Percentiles rank a stretch among this genome's conserved stretches.
These are phyloP conservation scores for Aspergillus intermedius DNA, from an alignment of 2,329 filamentous ascomycete genomes.

Conservation along the genomic window DNA sequence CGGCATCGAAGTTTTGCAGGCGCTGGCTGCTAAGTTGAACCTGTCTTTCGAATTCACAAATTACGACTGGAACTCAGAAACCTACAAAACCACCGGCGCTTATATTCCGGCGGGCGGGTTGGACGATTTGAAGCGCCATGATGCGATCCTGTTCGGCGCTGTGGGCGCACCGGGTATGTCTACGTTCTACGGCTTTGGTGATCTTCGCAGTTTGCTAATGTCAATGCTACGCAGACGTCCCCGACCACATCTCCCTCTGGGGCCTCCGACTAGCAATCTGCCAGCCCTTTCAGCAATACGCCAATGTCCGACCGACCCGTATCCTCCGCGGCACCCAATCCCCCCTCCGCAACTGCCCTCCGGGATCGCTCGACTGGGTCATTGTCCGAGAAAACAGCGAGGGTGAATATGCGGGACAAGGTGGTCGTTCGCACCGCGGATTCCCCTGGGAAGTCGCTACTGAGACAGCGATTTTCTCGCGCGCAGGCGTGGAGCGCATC, in stretches of 20 bases:
- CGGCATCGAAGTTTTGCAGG: slow-evolving; percentile 55
- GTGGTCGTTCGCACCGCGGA: slow-evolving; percentile 54
- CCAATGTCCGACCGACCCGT: slow-evolving; percentile 50
- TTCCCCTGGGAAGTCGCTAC: slow-evolving; percentile 56
- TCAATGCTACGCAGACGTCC: slow-evolving; percentile 42
- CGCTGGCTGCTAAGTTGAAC: slow-evolving; percentile 37
- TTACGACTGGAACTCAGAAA: slow-evolving; percentile 62
- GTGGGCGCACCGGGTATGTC: slow-evolving; percentile 53
- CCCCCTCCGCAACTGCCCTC: slow-evolving; percentile 48
- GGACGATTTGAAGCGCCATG: slow-evolving; percentile 51
- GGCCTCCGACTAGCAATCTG: slow-evolving; percentile 51
- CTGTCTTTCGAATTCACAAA: slow-evolving; percentile 57
- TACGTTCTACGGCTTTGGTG: neutral
- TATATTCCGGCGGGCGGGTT: slow-evolving; percentile 59
- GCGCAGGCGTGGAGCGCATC: slow-evolving; percentile 52
- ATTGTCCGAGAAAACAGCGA: slow-evolving; percentile 63
- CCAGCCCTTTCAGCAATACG: slow-evolving; percentile 51
- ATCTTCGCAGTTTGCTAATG: neutral
- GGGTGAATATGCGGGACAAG: slow-evolving; percentile 60
- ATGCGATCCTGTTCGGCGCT: slow-evolving; percentile 63
- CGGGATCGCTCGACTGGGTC: slow-evolving; percentile 60
- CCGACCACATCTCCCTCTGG: slow-evolving; percentile 55
- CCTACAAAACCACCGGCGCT: slow-evolving; percentile 58
- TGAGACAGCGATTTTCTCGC: slow-evolving; percentile 59
- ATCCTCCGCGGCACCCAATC: slow-evolving; percentile 50